Evolutionary conservation across 202 grass and related monocot genomes (phyloP).

Genomic region (Bolboschoenoplectus hybrid): DNA sequence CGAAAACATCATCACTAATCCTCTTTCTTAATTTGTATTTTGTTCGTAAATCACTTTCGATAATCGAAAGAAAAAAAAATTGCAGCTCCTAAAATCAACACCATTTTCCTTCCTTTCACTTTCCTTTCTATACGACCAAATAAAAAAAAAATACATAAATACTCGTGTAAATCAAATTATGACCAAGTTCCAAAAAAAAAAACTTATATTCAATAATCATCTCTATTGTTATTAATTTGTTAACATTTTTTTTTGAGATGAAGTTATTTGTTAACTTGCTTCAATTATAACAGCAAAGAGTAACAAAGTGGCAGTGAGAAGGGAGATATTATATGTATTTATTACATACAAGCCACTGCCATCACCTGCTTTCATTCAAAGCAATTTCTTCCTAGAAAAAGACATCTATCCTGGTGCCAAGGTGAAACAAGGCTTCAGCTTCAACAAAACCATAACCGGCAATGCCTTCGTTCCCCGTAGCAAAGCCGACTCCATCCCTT

Average conservation of each 20-base stretch:
- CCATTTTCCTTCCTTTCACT: too few relatives aligned
- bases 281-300: background rate
- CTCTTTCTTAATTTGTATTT: too few relatives aligned
- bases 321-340: background rate
- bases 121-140: too few relatives aligned
- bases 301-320: background rate
- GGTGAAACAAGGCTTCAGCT: background rate
- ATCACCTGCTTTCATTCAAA: background rate
- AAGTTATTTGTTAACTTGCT: background rate
- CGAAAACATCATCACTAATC: too few relatives aligned
- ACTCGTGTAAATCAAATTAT: too few relatives aligned
- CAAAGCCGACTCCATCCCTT: constrained; percentile 59
- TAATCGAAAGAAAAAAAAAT: too few relatives aligned
- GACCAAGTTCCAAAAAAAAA: too few relatives aligned
- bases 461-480: constrained; percentile 49
- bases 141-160: too few relatives aligned
- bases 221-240: too few relatives aligned
- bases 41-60: too few relatives aligned
- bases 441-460: constrained; percentile 15
- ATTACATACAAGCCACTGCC: background rate
- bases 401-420: background rate
- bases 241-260: too few relatives aligned
- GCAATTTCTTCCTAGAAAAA: background rate
- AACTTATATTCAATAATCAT: background rate
- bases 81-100: too few relatives aligned